Conservation (phyloP, 441 rosid genomes). For the Erodium trifolium region DNA sequence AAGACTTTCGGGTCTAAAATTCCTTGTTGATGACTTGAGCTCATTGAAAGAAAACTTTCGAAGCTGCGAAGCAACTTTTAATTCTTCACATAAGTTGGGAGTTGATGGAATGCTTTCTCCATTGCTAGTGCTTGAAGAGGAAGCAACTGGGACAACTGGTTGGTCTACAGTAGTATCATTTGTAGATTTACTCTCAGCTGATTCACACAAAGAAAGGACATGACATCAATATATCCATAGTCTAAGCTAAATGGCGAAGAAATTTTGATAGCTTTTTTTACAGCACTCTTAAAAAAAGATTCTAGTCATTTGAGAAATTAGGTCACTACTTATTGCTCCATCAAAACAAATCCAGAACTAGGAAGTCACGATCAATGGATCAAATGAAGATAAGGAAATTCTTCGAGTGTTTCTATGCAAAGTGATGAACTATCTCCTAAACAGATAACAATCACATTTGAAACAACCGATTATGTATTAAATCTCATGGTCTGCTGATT, state of each 20-base stretch:
- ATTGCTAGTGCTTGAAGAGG: slow-evolving; percentile 15
- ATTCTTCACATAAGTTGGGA: slow-evolving; percentile 17
- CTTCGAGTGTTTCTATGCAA: neutral
- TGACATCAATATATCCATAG: neutral
- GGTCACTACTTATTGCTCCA: neutral
- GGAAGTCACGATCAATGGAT: too few species aligned
- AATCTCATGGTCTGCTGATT: too few species aligned
- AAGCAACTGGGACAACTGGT: slow-evolving; percentile 7
- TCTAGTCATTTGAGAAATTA: neutral
- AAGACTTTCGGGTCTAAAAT: too few species aligned
- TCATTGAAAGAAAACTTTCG: slow-evolving; percentile 21
- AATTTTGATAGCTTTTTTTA: neutral
- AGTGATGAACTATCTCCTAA: neutral
- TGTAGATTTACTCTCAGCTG: slow-evolving; percentile 13
- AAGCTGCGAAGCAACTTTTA: slow-evolving; percentile 28
- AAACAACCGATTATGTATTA: neutral
- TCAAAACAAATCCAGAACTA: neutral
- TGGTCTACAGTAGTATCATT: slow-evolving; percentile 7
- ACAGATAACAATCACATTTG: neutral
- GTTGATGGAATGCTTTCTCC: slow-evolving; percentile 25
- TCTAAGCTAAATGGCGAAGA: neutral
- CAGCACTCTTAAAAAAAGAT: neutral
- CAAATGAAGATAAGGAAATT: neutral
- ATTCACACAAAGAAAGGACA: neutral
- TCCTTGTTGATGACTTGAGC: too few species aligned